Base-by-base conservation (phyloP, 2,329 filamentous ascomycete species). In the Exophiala spinifera region DNA sequence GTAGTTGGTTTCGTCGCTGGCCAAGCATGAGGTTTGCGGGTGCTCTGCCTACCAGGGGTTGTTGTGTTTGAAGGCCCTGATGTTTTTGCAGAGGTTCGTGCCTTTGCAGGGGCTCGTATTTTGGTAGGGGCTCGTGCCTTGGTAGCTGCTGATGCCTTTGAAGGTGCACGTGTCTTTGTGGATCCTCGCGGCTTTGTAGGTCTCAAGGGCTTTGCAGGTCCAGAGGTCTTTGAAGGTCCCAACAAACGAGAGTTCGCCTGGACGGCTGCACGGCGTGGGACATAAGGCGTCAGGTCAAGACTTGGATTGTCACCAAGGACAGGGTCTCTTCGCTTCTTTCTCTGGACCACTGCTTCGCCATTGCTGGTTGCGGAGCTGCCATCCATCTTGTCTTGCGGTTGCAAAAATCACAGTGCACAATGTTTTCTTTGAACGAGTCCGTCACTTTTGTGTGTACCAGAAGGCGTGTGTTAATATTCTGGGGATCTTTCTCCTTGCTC, bases 261-360 rank as follows among this genome's bases (percentile, higher is more conserved):
- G 10, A 56, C 36, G 7, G 56, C 56, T 3, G 56, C 52, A 50
- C 42, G 48, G 21, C 52, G 45, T 3, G 56, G 56, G 23, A 44
- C 42, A 28, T 44, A 44, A 15, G 45, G 11, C 25, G 4, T 20
- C n/a, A 47, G 45, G 25, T 47, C 45, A 7, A 36, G 20, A 15
- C 28, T 25, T 15, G 23, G 23, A 33, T 23, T 17, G 14, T 33
- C n/a, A 34, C 33, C 19, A 4, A 37, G 28, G n/a, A 44, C 42
- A 47, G 45, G 17, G 25, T 47, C 45, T 34, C 25, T 25, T 8
- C 25, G 25, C 45, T 33, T 47, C 33, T 19, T 43, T 23, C 39
- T 44, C 47, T 15, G 25, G 6, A 40, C 4, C 14, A 17, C 43
- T 2, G 21, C 36, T 39, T 19, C 11, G 36, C 36, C 36, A 39